These are phyloP conservation scores for Termitomyces sp. DNA, from an alignment of 768 basidiomycete species.

Conservation along the genomic window DNA sequence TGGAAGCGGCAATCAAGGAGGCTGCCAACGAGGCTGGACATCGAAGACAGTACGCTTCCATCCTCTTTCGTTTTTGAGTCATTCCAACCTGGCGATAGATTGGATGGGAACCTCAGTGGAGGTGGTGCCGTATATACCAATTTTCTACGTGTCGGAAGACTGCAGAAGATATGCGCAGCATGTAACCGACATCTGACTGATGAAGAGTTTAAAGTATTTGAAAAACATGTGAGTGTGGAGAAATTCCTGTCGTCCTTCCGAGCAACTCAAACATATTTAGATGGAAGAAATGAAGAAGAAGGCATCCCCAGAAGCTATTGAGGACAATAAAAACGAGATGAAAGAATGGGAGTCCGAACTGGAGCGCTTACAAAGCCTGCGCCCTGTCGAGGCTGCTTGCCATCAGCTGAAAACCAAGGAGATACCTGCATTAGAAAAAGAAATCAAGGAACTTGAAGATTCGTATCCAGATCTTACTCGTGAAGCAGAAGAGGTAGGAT, in stretches of 20 bases:
- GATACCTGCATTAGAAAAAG: constrained; percentile 60
- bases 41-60: constrained; percentile 34
- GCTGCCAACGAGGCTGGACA: constrained; percentile 37
- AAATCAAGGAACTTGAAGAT: constrained; percentile 53
- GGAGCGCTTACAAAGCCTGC: constrained; percentile 48
- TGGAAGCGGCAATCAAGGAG: constrained; percentile 46
- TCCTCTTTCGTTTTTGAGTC: not conserved
- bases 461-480: constrained; percentile 45
- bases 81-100: constrained; percentile 14
- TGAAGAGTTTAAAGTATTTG: constrained; percentile 48
- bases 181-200: constrained; percentile 69
- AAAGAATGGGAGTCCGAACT: constrained; percentile 58
- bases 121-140: constrained; percentile 42
- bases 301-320: constrained; percentile 40
- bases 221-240: constrained; percentile 55
- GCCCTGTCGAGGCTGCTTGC: constrained; percentile 49
- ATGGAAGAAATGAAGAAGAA: constrained; percentile 58
- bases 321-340: constrained; percentile 41
- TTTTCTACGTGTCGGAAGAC: constrained; percentile 52
- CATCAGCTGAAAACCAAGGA: constrained; percentile 54
- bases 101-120: constrained; percentile 22
- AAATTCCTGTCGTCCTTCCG: constrained; percentile 20
- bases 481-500: constrained; percentile 57
- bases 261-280: constrained; percentile 28
- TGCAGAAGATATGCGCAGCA: constrained; percentile 64